phyloP scores from a whole-genome alignment of 345 rosid genomes.

The Populus deltoides region DNA sequence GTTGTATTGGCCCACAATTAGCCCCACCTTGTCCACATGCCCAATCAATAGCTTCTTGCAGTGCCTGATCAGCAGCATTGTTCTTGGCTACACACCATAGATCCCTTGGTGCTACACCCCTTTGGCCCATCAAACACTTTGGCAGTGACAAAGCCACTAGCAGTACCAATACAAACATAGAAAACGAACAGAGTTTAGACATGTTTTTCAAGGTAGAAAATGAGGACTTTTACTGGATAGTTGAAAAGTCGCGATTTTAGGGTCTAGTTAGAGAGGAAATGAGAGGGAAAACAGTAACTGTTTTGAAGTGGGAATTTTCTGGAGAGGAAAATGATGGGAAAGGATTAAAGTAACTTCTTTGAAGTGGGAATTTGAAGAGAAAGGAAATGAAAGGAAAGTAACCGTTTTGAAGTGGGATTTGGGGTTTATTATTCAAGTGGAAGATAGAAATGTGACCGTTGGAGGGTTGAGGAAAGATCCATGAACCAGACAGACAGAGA shows the following conservation, averaged over 20 bases:
- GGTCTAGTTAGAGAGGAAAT: not conserved
- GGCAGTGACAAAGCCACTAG: constrained; percentile 5
- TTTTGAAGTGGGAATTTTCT: not conserved
- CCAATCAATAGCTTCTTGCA: constrained; percentile 71
- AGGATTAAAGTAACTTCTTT: not conserved
- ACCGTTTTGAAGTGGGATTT: constrained; percentile 4
- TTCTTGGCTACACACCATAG: constrained; percentile 93
- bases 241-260: not conserved
- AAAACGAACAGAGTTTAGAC: not conserved
- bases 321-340: not conserved
- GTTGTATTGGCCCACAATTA: constrained; percentile 56
- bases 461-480: not conserved
- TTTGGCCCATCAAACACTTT: constrained; percentile 9
- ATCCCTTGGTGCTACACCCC: constrained; percentile 34
- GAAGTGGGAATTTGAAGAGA: not conserved
- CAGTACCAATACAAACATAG: not conserved
- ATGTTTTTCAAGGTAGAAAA: not conserved
- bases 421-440: not conserved
- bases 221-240: not conserved
- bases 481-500: not conserved
- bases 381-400: not conserved
- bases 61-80: constrained; percentile 70
- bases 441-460: constrained; percentile 18
- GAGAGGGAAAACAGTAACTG: not conserved
- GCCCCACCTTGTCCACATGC: constrained; percentile 75